A percentile compares a stretch with the other conserved stretches of the same genome.
Conservation (phyloP, 2,329 filamentous ascomycete species). For the Tolypocladium amazonense region DNA sequence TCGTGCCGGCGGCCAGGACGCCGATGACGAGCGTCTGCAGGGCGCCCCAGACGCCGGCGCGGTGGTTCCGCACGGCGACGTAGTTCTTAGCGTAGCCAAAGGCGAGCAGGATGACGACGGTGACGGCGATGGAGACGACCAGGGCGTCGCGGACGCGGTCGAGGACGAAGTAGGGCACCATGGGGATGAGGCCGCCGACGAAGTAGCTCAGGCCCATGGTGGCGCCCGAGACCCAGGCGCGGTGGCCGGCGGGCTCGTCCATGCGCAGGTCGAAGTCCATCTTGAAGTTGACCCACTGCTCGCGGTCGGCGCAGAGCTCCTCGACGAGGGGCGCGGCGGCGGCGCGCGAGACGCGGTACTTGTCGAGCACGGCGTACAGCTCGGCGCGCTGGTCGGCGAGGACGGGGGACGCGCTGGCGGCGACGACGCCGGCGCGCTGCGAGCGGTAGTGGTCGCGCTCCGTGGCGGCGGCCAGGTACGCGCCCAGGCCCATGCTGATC, state of each 20-base stretch:
- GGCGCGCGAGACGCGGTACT: slow-evolving; percentile 34
- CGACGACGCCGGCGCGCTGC: slow-evolving; percentile 33
- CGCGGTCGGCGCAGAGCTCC: slow-evolving; percentile 34
- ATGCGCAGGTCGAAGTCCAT: slow-evolving; percentile 47
- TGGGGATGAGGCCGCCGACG: slow-evolving; percentile 58
- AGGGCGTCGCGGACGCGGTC: slow-evolving; percentile 35
- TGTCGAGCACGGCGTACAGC: slow-evolving; percentile 38
- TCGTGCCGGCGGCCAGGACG: slow-evolving; percentile 53
- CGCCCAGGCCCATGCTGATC: slow-evolving; percentile 69
- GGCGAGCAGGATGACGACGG: slow-evolving; percentile 46
- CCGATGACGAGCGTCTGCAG: slow-evolving; percentile 56
- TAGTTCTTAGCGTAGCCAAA: slow-evolving; percentile 59
- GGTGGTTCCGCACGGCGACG: slow-evolving; percentile 37
- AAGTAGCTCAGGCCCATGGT: slow-evolving; percentile 62
- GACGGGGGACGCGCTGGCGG: slow-evolving; percentile 27
- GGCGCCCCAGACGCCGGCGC: slow-evolving; percentile 46
- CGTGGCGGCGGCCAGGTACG: slow-evolving; percentile 56
- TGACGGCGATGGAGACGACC: slow-evolving; percentile 48
- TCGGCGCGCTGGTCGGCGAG: slow-evolving; percentile 35
- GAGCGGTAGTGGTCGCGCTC: slow-evolving; percentile 41
- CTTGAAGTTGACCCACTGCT: slow-evolving; percentile 45
- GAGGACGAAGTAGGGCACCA: slow-evolving; percentile 59
- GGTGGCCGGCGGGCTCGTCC: slow-evolving; percentile 30
- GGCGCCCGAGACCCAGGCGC: slow-evolving; percentile 44
- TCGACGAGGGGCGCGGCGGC: slow-evolving; percentile 36